These are phyloP conservation scores for Colletotrichum scovillei DNA, from an alignment of 2,329 filamentous ascomycete species.

Conservation along the genomic window DNA sequence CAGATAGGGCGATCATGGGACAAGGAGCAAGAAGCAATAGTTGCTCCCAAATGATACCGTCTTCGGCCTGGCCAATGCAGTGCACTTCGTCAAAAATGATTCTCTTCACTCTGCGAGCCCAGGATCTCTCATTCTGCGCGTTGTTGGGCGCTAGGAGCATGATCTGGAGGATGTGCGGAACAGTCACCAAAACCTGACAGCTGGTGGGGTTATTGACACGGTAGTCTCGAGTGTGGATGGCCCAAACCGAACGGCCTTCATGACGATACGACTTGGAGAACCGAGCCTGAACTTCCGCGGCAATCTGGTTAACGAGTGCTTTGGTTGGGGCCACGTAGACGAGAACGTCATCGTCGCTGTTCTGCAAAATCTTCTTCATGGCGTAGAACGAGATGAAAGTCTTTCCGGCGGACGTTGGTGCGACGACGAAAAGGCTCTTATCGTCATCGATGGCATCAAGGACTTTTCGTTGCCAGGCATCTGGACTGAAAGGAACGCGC, in stretches of 20 bases:
- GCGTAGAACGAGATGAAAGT: constrained; percentile 89
- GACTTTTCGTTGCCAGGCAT: constrained; percentile 81
- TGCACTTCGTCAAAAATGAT: constrained; percentile 90
- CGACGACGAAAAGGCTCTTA: constrained; percentile 79
- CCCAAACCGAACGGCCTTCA: constrained; percentile 77
- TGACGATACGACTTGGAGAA: constrained; percentile 76
- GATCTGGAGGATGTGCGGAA: constrained; percentile 82
- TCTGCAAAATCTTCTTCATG: constrained; percentile 79
- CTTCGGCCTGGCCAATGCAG: constrained; percentile 79
- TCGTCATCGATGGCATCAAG: constrained; percentile 78
- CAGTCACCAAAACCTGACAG: constrained; percentile 82
- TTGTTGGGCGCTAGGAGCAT: constrained; percentile 77
- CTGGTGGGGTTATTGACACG: constrained; percentile 78
- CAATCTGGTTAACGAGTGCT: constrained; percentile 85
- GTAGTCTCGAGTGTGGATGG: constrained; percentile 81
- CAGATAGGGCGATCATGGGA: constrained; percentile 82
- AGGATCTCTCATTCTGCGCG: constrained; percentile 63
- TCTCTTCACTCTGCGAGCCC: constrained; percentile 75
- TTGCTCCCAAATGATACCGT: constrained; percentile 74
- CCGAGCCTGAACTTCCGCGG: constrained; percentile 79
- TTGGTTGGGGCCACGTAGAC: constrained; percentile 87
- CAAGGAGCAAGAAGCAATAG: constrained; percentile 79
- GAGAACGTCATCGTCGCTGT: constrained; percentile 75
- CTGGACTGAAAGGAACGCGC: constrained; percentile 78
- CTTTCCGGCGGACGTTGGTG: constrained; percentile 83